These are phyloP conservation scores for Elaphomyces granulatus DNA, from an alignment of 495 filamentous ascomycete species.

Conservation along the genomic window DNA sequence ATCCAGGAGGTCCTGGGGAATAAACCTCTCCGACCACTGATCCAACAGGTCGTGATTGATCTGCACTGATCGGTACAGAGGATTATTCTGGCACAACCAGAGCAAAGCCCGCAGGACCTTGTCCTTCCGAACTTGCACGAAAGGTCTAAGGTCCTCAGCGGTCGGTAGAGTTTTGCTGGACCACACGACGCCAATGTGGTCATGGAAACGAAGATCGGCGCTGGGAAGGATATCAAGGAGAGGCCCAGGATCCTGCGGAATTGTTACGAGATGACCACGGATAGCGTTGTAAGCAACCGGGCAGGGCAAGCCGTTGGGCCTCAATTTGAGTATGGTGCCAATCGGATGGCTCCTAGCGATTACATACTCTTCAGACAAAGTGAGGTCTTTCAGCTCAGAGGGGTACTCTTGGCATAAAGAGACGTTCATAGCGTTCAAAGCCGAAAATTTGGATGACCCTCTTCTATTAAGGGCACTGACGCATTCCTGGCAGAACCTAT, in stretches of 20 bases:
- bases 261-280: slow-evolving; percentile 7
- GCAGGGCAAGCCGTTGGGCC: neutral
- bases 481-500: neutral
- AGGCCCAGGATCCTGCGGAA: slow-evolving; percentile 4
- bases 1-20: no score
- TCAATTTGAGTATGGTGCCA: neutral
- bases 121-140: slow-evolving; percentile 1
- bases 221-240: slow-evolving; percentile 7
- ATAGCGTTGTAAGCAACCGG: slow-evolving; percentile 1
- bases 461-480: neutral
- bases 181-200: no score
- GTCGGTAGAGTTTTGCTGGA: no score
- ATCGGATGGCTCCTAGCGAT: neutral
- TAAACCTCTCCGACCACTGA: no score
- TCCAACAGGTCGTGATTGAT: no score
- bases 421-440: slow-evolving; percentile 2
- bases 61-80: no score
- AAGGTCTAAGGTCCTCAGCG: slow-evolving; percentile 1
- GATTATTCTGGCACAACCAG: no score
- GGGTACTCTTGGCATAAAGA: slow-evolving; percentile 4
- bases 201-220: neutral
- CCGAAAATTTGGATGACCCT: slow-evolving; percentile 1
- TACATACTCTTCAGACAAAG: neutral
- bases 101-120: no score
- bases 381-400: slow-evolving; percentile 1